phyloP scores from a whole-genome alignment of 2,329 filamentous ascomycete species.

The Aspergillus cejpii region DNA sequence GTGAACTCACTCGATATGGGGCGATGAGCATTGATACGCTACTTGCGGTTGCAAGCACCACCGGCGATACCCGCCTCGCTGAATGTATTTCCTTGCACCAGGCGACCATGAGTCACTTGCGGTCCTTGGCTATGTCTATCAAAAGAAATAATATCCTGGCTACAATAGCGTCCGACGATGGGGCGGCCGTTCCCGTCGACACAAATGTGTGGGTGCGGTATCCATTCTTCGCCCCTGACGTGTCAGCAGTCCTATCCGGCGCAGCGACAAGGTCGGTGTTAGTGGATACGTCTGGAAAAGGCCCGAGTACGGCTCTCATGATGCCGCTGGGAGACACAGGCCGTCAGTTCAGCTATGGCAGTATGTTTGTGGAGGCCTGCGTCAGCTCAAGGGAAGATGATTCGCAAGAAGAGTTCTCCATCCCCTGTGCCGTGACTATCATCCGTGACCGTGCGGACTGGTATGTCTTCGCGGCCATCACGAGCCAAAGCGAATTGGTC shows the following conservation, averaged over 20 bases:
- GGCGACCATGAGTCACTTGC: conserved; percentile 57
- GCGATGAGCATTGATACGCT: conserved; percentile 36
- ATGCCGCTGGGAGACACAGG: conserved; percentile 71
- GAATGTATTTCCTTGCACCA: conserved; percentile 48
- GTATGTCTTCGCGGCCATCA: conserved; percentile 64
- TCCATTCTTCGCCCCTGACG: conserved; percentile 64
- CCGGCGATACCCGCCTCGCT: conserved; percentile 41
- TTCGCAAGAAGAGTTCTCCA: conserved; percentile 61
- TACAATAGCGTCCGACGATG: conserved; percentile 52
- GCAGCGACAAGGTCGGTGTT: conserved; percentile 41
- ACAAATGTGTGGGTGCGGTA: conserved; percentile 77
- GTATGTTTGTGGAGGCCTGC: conserved; percentile 66
- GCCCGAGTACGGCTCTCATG: conserved; percentile 53
- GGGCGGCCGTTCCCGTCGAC: conserved; percentile 69
- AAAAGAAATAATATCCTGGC: conserved; percentile 73
- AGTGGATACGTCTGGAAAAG: conserved; percentile 44
- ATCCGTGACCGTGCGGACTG: conserved; percentile 63
- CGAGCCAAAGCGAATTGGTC: conserved; percentile 71
- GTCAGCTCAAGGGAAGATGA: conserved; percentile 63
- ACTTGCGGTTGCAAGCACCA: conserved; percentile 38
- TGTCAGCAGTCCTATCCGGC: conserved; percentile 63
- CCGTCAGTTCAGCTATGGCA: conserved; percentile 69
- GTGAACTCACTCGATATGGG: conserved; percentile 37
- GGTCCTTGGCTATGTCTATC: conserved; percentile 74
- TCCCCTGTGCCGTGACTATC: conserved; percentile 70